Conservation (phyloP, 495 filamentous ascomycete species). For the Penicillium canescens region DNA sequence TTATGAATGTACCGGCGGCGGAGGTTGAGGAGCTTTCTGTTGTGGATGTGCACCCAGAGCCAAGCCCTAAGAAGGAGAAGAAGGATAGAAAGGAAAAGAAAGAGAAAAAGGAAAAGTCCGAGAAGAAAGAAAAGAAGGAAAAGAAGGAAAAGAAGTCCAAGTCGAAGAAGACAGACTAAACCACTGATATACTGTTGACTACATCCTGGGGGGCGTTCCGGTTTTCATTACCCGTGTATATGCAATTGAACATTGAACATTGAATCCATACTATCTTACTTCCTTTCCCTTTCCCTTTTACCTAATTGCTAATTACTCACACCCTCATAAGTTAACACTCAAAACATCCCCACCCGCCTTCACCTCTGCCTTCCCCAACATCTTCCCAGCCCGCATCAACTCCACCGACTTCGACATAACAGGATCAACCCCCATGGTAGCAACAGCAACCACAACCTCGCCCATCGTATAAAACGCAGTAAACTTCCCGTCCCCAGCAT, state of each 20-base stretch:
- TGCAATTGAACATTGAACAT: constrained; percentile 10
- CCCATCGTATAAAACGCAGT: constrained; percentile 86
- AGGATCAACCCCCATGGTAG: constrained; percentile 88
- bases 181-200: constrained; percentile 11
- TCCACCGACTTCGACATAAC: constrained; percentile 80
- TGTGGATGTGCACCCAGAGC: constrained; percentile 19
- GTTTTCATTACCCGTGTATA: constrained; percentile 22
- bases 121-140: constrained; percentile 23
- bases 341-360: constrained; percentile 73
- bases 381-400: constrained; percentile 78
- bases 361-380: constrained; percentile 81
- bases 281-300: neutral
- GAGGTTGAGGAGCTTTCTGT: constrained; percentile 14
- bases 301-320: constrained; percentile 25
- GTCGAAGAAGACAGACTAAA: constrained; percentile 23
- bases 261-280: constrained; percentile 6
- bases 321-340: constrained; percentile 33
- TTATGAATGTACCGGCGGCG: constrained; percentile 16
- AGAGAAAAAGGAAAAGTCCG: constrained; percentile 22
- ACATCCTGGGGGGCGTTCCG: constrained; percentile 31
- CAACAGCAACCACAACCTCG: constrained; percentile 87
- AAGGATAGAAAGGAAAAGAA: constrained; percentile 23
- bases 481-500: constrained; percentile 80
- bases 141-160: constrained; percentile 21
- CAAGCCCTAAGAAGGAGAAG: constrained; percentile 15